These are phyloP conservation scores for Asclepias syriaca DNA, from an alignment of 257 asterid species.

Conservation along the genomic window DNA sequence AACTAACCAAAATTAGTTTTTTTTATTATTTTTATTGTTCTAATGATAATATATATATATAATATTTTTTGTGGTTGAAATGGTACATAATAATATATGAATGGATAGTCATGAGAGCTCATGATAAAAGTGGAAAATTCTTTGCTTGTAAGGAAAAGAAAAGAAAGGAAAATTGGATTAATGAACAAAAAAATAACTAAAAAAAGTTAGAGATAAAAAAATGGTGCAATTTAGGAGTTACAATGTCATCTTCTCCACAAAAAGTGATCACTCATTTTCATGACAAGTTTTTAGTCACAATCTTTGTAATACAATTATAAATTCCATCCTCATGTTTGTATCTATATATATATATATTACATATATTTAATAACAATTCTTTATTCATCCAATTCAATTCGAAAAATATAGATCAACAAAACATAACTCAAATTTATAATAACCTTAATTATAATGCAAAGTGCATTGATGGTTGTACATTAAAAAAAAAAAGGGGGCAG, in stretches of 20 bases:
- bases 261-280: not conserved
- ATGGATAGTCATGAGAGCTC: not conserved
- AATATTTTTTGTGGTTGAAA: not conserved
- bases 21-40: not conserved
- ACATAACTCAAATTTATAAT: no score
- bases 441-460: no score
- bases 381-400: no score
- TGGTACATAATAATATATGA: not conserved
- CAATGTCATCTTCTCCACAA: conserved; percentile 1
- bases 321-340: not conserved
- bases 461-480: not conserved
- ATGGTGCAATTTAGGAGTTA: not conserved
- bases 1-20: not conserved
- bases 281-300: conserved; percentile 6
- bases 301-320: not conserved
- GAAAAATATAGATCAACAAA: no score
- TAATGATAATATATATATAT: not conserved
- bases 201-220: not conserved
- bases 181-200: not conserved
- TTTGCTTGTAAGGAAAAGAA: conserved; percentile 12
- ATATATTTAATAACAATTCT: no score
- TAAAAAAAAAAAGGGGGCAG: not conserved
- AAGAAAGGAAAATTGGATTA: not conserved
- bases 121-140: not conserved
- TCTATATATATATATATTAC: not conserved